phyloP scores from a whole-genome alignment of 2,329 filamentous ascomycete species.

The Calonectria pseudoreteaudii region DNA sequence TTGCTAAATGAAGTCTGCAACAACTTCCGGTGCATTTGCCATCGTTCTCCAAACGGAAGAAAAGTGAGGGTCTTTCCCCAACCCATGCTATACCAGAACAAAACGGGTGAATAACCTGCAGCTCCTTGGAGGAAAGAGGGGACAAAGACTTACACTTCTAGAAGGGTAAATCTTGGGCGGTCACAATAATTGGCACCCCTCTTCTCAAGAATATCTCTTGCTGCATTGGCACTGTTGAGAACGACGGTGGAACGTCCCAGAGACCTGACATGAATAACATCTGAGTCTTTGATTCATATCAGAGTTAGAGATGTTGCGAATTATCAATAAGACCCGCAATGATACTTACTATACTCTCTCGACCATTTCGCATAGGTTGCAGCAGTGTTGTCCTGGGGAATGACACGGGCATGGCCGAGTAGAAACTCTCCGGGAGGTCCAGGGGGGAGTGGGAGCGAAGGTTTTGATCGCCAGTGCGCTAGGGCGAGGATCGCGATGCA shows the following conservation, averaged over 20 bases:
- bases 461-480: slow-evolving; percentile 18
- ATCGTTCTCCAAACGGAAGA: slow-evolving; percentile 54
- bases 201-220: slow-evolving; percentile 57
- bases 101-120: not conserved
- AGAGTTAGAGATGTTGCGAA: not conserved
- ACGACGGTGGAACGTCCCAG: slow-evolving; percentile 47
- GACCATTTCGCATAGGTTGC: slow-evolving; percentile 43
- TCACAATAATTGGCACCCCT: slow-evolving; percentile 58
- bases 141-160: slow-evolving; percentile 46
- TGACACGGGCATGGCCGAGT: slow-evolving; percentile 42
- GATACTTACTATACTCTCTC: slow-evolving; percentile 41
- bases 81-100: slow-evolving; percentile 49
- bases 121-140: not conserved
- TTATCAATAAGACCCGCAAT: not conserved
- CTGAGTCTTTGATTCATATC: slow-evolving; percentile 38
- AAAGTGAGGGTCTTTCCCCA: slow-evolving; percentile 62
- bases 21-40: slow-evolving; percentile 56
- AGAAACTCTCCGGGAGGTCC: slow-evolving; percentile 45
- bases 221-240: slow-evolving; percentile 45
- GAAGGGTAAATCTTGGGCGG: slow-evolving; percentile 56
- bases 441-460: slow-evolving; percentile 38
- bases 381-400: slow-evolving; percentile 43
- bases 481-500: slow-evolving; percentile 15
- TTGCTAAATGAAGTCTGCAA: slow-evolving; percentile 57
- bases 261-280: slow-evolving; percentile 46